A percentile compares a stretch with the other conserved stretches of the same genome.
phyloP scores from a whole-genome alignment of 2,329 filamentous ascomycete genomes.

The Cytospora leucostoma region DNA sequence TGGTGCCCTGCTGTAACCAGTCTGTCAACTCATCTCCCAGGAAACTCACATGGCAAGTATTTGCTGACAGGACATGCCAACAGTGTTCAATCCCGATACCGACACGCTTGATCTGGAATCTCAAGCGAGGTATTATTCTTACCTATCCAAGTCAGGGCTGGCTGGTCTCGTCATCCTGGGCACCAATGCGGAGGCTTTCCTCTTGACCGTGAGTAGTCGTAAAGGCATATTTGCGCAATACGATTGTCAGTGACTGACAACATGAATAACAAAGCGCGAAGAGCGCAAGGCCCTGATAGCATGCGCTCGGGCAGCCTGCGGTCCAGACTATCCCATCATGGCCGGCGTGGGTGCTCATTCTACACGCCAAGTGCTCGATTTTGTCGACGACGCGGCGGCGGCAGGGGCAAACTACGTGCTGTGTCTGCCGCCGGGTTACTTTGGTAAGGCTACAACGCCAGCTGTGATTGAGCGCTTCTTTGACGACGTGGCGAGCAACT shows the following conservation, averaged over 20 bases:
- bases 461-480: constrained; percentile 62
- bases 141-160: constrained; percentile 35
- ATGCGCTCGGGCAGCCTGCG: constrained; percentile 55
- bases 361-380: constrained; percentile 63
- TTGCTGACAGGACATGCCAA: constrained; percentile 5
- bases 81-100: constrained; percentile 36
- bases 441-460: constrained; percentile 61
- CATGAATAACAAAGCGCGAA: constrained; percentile 27
- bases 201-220: constrained; percentile 35
- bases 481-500: constrained; percentile 53
- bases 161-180: constrained; percentile 38
- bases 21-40: neutral
- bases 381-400: constrained; percentile 57
- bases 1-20: constrained; percentile 39
- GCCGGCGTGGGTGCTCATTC: constrained; percentile 66
- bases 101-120: constrained; percentile 35
- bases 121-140: constrained; percentile 36
- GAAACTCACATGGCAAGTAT: neutral
- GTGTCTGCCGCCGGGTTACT: constrained; percentile 65
- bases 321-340: constrained; percentile 58
- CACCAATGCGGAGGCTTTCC: constrained; percentile 40
- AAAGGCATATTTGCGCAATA: neutral
- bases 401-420: constrained; percentile 64
- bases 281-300: constrained; percentile 49
- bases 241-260: neutral